Percentiles rank a stretch among this genome's conserved stretches.
phyloP scores from a whole-genome alignment of 371 early-diverging fungal genomes.

The Mortierella sp. region DNA sequence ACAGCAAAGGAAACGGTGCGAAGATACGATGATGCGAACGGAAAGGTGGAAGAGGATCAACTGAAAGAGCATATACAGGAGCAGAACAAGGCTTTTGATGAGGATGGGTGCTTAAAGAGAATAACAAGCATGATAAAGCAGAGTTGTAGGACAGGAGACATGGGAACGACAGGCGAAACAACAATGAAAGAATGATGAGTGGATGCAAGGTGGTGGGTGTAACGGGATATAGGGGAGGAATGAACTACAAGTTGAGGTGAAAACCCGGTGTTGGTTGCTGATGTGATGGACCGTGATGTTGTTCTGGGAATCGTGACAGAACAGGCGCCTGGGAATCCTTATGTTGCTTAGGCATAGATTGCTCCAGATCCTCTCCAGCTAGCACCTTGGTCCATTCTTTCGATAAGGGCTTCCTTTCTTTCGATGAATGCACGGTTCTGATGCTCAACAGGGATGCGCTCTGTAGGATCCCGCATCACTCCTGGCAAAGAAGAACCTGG shows the following conservation, averaged over 20 bases:
- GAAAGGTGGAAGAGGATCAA: constrained; percentile 10
- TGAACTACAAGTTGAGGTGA: not conserved
- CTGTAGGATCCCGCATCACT: constrained; percentile 56
- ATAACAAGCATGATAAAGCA: constrained; percentile 1
- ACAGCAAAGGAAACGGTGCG: not conserved
- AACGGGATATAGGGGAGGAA: not conserved
- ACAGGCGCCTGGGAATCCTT: constrained; percentile 2
- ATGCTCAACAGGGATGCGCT: constrained; percentile 57
- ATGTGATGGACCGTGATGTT: constrained; percentile 10
- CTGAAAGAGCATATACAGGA: constrained; percentile 8
- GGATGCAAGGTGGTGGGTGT: not conserved
- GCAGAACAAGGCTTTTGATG: constrained; percentile 25
- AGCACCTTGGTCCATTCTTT: constrained; percentile 54
- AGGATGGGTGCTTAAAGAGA: constrained; percentile 4
- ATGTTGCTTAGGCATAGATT: constrained; percentile 53
- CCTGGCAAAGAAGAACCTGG: constrained; percentile 30
- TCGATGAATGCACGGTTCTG: constrained; percentile 57
- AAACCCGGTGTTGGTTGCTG: not conserved
- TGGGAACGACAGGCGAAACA: not conserved
- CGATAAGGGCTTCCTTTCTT: constrained; percentile 55
- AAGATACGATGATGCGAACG: constrained; percentile 11
- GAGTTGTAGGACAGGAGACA: not conserved
- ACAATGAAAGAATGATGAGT: not conserved
- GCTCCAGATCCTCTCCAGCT: constrained; percentile 58
- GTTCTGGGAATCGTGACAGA: constrained; percentile 13